Evolutionary conservation across 305 asterid genomes (phyloP).

Genomic region (Fraxinus ornus): DNA sequence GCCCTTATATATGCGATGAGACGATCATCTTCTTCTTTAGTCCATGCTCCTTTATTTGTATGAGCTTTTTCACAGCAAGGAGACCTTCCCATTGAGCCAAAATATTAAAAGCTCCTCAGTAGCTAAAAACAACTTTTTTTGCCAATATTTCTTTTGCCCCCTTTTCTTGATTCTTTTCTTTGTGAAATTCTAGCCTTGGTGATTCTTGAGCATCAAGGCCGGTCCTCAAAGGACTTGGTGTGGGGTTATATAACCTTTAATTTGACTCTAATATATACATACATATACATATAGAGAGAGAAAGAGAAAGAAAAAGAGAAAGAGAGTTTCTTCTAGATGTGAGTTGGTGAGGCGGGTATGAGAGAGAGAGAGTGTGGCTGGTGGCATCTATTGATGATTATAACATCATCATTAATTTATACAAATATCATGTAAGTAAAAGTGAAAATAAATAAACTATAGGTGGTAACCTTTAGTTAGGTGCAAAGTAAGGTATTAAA

Average conservation of each 20-base stretch:
- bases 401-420: slow-evolving; percentile 22
- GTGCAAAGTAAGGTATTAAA: slow-evolving; percentile 41
- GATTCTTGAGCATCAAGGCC: slow-evolving; percentile 43
- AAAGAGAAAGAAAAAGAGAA: slow-evolving; percentile 8
- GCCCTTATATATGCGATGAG: slow-evolving; percentile 61
- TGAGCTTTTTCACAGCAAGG: slow-evolving; percentile 93
- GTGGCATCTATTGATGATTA: slow-evolving; percentile 37
- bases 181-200: slow-evolving; percentile 18
- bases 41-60: slow-evolving; percentile 93
- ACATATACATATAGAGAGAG: not conserved
- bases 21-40: slow-evolving; percentile 86
- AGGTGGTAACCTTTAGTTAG: slow-evolving; percentile 43
- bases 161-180: not conserved
- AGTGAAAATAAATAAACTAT: not conserved
- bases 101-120: not conserved
- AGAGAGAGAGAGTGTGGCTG: slow-evolving; percentile 18
- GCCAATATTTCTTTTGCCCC: not conserved
- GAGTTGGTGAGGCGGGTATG: slow-evolving; percentile 45
- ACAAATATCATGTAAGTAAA: not conserved
- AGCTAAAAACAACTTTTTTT: not conserved
- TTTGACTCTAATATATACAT: not conserved
- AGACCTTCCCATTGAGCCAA: slow-evolving; percentile 68
- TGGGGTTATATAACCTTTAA: slow-evolving; percentile 39
- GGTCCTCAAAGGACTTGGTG: slow-evolving; percentile 34
- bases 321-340: slow-evolving; percentile 41